phyloP scores from a whole-genome alignment of 352 stramenopile genomes.

The Globisporangium paddicum region DNA sequence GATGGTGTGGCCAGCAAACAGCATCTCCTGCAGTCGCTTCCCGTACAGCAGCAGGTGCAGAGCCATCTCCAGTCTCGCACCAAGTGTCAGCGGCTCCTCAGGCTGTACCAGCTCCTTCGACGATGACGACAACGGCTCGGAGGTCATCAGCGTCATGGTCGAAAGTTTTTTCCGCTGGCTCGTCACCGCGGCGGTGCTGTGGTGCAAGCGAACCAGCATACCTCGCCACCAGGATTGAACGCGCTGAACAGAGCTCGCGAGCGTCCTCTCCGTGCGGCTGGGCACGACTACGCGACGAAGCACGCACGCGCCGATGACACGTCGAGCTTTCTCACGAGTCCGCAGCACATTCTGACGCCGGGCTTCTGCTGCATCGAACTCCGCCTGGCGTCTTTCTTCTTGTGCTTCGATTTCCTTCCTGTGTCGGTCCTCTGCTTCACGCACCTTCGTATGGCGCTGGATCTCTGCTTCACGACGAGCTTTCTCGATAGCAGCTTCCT shows the following conservation, averaged over 20 bases:
- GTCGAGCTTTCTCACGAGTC: not conserved
- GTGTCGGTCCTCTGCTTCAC: not conserved
- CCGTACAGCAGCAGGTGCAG: conserved; percentile 70
- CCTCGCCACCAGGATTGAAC: conserved; percentile 77
- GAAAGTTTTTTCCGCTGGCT: conserved; percentile 52
- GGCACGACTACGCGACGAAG: conserved; percentile 8
- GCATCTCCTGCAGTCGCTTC: conserved; percentile 89
- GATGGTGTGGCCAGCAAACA: conserved; percentile 90
- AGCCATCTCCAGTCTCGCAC: conserved; percentile 58
- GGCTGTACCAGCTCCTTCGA: conserved; percentile 13
- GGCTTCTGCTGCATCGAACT: not conserved
- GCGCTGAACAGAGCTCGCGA: conserved; percentile 18
- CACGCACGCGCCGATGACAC: conserved; percentile 9
- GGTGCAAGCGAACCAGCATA: conserved; percentile 46
- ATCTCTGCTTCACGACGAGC: not conserved
- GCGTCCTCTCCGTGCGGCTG: conserved; percentile 6
- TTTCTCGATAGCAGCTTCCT: not conserved
- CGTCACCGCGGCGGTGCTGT: conserved; percentile 32
- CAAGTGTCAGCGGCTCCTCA: conserved; percentile 48
- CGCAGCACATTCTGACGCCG: not conserved
- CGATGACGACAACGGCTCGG: not conserved
- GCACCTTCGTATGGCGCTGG: not conserved
- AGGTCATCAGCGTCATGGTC: conserved; percentile 42
- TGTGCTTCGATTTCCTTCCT: not conserved
- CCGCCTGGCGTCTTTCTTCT: conserved; percentile 1